A percentile compares a stretch with the other conserved stretches of the same genome.
These are phyloP conservation scores for Corynascus novoguineensis DNA, from an alignment of 495 filamentous ascomycete species.

Conservation along the genomic window DNA sequence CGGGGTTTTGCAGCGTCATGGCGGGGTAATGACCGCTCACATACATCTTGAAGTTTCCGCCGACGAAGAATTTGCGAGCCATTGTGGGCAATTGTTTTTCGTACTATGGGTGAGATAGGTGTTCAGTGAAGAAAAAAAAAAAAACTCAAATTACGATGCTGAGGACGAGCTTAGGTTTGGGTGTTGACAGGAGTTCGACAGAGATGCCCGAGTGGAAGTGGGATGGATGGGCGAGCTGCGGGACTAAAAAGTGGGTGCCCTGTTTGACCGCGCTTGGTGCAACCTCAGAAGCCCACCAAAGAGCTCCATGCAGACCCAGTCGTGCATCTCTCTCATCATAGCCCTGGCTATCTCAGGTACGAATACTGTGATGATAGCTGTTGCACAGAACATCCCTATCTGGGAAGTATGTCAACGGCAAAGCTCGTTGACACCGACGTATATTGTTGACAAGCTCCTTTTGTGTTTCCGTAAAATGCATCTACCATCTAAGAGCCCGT, in stretches of 20 bases:
- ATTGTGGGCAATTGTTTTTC: constrained; percentile 47
- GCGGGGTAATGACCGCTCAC: constrained; percentile 32
- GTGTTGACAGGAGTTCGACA: background rate
- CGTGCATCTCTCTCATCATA: background rate
- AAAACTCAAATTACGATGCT: background rate
- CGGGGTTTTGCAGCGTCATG: constrained; percentile 23
- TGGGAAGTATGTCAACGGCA: background rate
- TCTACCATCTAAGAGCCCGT: background rate
- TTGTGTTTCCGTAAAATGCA: background rate
- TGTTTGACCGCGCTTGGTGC: background rate
- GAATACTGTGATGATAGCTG: no score
- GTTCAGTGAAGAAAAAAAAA: background rate
- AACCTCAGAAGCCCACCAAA: background rate
- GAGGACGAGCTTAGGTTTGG: no score
- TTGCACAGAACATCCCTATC: background rate
- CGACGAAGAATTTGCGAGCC: constrained; percentile 98
- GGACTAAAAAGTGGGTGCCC: constrained; percentile 12
- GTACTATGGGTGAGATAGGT: background rate
- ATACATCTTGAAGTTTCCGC: constrained; percentile 99
- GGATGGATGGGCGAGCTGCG: constrained; percentile 7
- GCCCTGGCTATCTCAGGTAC: background rate
- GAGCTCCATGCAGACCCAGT: background rate
- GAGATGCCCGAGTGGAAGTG: constrained; percentile 5
- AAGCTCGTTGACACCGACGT: background rate
- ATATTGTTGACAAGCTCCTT: background rate